Conservation (phyloP, 2,329 filamentous ascomycete species). For the Aquanectria penicillioides region DNA sequence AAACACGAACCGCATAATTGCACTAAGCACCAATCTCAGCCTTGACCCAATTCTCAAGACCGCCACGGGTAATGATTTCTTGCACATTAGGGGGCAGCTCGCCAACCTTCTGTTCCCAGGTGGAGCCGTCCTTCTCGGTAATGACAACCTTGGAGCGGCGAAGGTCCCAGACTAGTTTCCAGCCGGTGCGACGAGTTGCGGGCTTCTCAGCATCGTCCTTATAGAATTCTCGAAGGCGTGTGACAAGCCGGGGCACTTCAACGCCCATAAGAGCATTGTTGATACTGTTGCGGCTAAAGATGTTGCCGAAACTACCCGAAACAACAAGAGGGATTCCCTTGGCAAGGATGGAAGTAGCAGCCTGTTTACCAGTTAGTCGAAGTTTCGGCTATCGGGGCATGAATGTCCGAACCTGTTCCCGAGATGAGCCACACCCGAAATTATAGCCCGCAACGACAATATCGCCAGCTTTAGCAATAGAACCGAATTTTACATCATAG, state of each 20-base stretch:
- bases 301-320: conserved; percentile 83
- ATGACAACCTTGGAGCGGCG: conserved; percentile 75
- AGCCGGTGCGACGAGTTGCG: conserved; percentile 79
- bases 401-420: too few species aligned
- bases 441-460: conserved; percentile 89
- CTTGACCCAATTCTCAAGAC: conserved; percentile 86
- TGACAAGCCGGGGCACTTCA: conserved; percentile 74
- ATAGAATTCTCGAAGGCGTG: conserved; percentile 72
- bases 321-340: conserved; percentile 84
- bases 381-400: too few species aligned
- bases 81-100: conserved; percentile 88
- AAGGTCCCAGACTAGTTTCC: conserved; percentile 87
- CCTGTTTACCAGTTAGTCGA: too few species aligned
- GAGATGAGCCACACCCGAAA: conserved; percentile 83
- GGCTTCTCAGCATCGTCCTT: conserved; percentile 58
- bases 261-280: conserved; percentile 82
- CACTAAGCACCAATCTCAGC: conserved; percentile 63
- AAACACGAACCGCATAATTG: too few species aligned
- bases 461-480: conserved; percentile 73
- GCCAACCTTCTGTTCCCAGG: conserved; percentile 84
- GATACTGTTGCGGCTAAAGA: conserved; percentile 81
- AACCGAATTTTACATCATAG: conserved; percentile 80
- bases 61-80: conserved; percentile 81
- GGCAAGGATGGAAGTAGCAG: conserved; percentile 86
- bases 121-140: conserved; percentile 73